Conservation (phyloP, 768 basidiomycete species). For the Butyriboletus loyo region DNA sequence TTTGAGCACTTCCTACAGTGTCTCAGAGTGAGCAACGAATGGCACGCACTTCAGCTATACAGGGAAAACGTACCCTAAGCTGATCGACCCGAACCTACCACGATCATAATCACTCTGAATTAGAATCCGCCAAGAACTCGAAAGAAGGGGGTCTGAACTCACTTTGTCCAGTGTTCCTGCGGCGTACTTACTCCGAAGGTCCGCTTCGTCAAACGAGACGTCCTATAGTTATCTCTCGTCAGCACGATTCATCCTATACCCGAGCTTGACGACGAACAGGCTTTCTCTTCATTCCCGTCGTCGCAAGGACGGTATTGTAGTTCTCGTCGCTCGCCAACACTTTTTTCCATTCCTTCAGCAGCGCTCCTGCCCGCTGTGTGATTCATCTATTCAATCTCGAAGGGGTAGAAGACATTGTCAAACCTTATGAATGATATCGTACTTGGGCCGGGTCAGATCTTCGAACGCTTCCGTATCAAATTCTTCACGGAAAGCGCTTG, state of each 20-base stretch:
- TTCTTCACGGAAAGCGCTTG: slow-evolving; percentile 88
- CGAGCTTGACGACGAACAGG: slow-evolving; percentile 43
- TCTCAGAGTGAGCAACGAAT: background rate
- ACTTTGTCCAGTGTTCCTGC: slow-evolving; percentile 66
- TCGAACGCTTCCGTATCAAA: slow-evolving; percentile 76
- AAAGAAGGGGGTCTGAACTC: slow-evolving; percentile 13
- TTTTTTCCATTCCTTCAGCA: slow-evolving; percentile 71
- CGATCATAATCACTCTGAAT: slow-evolving; percentile 1
- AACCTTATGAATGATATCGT: slow-evolving; percentile 78
- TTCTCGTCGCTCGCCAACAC: slow-evolving; percentile 61
- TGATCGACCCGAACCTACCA: slow-evolving; percentile 72
- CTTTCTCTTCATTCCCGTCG: slow-evolving; percentile 66
- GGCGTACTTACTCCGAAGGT: slow-evolving; percentile 66
- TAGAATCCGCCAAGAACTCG: slow-evolving; percentile 2
- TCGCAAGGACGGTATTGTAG: slow-evolving; percentile 47
- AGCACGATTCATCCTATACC: background rate
- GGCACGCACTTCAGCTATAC: background rate
- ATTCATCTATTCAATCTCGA: background rate
- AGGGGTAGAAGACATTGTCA: slow-evolving; percentile 3
- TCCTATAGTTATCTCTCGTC: slow-evolving; percentile 40
- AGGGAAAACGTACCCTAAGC: slow-evolving; percentile 54
- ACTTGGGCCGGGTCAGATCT: slow-evolving; percentile 78
- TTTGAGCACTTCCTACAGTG: slow-evolving; percentile 65
- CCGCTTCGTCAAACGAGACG: slow-evolving; percentile 62
- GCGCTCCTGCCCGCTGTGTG: slow-evolving; percentile 59